These are phyloP conservation scores for Phytophthora syringae DNA, from an alignment of 352 stramenopile genomes.

Conservation along the genomic window DNA sequence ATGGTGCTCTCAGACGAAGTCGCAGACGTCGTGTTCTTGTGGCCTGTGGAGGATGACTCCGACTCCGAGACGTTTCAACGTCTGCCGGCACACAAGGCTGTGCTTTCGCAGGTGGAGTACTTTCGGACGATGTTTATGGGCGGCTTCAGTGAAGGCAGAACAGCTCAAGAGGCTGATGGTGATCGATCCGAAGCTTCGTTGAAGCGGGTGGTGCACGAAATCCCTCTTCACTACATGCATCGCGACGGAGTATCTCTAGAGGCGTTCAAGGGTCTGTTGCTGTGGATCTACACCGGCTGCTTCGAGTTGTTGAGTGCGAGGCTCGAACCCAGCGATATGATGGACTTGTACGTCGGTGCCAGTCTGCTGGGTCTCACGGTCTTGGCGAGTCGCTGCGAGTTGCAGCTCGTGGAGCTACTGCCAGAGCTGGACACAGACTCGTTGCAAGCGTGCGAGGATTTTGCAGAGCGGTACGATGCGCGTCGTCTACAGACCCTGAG, in stretches of 20 bases:
- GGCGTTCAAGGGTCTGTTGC: constrained; percentile 66
- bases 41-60: constrained; percentile 49
- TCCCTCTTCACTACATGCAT: constrained; percentile 76
- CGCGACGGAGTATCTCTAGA: constrained; percentile 70
- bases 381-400: constrained; percentile 65
- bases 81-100: constrained; percentile 70
- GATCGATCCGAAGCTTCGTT: background rate
- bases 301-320: constrained; percentile 44
- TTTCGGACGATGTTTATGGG: constrained; percentile 85
- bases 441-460: constrained; percentile 64
- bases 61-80: constrained; percentile 34
- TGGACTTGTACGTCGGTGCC: constrained; percentile 76
- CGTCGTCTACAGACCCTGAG: constrained; percentile 56
- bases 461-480: constrained; percentile 67
- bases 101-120: constrained; percentile 82
- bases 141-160: constrained; percentile 76
- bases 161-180: constrained; percentile 4
- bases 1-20: constrained; percentile 53
- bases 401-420: constrained; percentile 61
- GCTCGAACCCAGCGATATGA: constrained; percentile 65
- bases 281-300: constrained; percentile 80
- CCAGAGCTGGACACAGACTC: constrained; percentile 57
- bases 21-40: constrained; percentile 82
- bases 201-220: constrained; percentile 44
- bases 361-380: constrained; percentile 63